Evolutionary conservation across 495 filamentous ascomycete genomes (phyloP).

Genomic region (Penicillium daleae): DNA sequence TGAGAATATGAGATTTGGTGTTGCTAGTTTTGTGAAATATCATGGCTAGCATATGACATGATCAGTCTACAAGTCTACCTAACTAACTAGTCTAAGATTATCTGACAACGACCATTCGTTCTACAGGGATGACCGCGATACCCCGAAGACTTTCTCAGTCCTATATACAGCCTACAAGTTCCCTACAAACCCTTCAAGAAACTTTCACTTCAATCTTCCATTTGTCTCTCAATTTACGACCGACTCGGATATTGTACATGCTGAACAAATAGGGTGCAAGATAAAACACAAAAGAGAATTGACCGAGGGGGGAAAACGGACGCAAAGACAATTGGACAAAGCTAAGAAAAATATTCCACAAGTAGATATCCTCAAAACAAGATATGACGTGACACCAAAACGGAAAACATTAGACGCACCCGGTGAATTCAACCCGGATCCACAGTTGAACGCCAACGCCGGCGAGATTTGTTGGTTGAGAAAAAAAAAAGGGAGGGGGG

Average conservation of each 20-base stretch:
- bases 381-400: slow-evolving; percentile 6
- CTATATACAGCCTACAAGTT: too few species aligned
- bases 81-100: not conserved
- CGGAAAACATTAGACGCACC: not conserved
- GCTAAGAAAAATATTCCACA: not conserved
- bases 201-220: not conserved
- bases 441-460: slow-evolving; percentile 18
- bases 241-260: slow-evolving; percentile 29
- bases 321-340: slow-evolving; percentile 6
- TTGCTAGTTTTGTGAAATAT: not conserved
- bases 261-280: not conserved
- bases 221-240: slow-evolving; percentile 8
- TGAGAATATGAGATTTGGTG: not conserved
- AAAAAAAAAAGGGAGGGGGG: slow-evolving; percentile 11
- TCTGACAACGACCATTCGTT: too few species aligned
- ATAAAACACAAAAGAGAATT: too few species aligned
- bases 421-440: not conserved
- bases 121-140: too few species aligned
- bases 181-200: too few species aligned
- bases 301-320: too few species aligned
- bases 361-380: slow-evolving; percentile 6
- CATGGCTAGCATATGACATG: not conserved
- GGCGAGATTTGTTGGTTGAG: slow-evolving; percentile 9
- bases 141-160: too few species aligned
- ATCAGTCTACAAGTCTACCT: not conserved